Evolutionary conservation across 257 asterid genomes (phyloP).

Genomic region (Fraxinus cuspidata): DNA sequence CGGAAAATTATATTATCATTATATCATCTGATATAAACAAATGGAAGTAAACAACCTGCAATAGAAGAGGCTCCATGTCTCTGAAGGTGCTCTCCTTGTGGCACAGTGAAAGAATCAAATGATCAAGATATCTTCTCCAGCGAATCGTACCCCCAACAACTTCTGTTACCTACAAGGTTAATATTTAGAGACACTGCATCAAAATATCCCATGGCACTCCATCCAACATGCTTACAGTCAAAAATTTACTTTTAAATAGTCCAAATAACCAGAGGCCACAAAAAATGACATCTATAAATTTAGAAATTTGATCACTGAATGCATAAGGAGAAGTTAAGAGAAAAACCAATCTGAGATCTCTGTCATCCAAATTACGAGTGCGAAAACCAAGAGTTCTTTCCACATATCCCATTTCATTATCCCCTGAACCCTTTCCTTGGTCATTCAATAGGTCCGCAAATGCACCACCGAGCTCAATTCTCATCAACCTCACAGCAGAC

Average conservation of each 20-base stretch:
- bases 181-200: slow-evolving; percentile 10
- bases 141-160: slow-evolving; percentile 97
- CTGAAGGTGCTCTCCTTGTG: slow-evolving; percentile 64
- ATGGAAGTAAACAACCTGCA: slow-evolving; percentile 54
- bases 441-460: slow-evolving; percentile 92
- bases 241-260: neutral
- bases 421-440: slow-evolving; percentile 93
- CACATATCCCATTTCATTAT: slow-evolving; percentile 91
- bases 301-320: slow-evolving; percentile 17
- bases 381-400: slow-evolving; percentile 92
- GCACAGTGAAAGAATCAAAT: slow-evolving; percentile 87
- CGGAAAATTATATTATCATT: slow-evolving; percentile 16
- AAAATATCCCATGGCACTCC: neutral
- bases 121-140: slow-evolving; percentile 94
- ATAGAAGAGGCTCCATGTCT: slow-evolving; percentile 88
- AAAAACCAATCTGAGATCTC: slow-evolving; percentile 85
- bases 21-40: slow-evolving; percentile 18
- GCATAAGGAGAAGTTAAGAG: slow-evolving; percentile 11
- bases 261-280: neutral
- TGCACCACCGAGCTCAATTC: slow-evolving; percentile 88
- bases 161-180: slow-evolving; percentile 69
- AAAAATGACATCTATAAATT: slow-evolving; percentile 1
- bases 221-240: neutral
- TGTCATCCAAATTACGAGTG: slow-evolving; percentile 75
- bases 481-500: slow-evolving; percentile 94